Conservation (phyloP, 257 asterid genomes). For the Scutellaria barbata region DNA sequence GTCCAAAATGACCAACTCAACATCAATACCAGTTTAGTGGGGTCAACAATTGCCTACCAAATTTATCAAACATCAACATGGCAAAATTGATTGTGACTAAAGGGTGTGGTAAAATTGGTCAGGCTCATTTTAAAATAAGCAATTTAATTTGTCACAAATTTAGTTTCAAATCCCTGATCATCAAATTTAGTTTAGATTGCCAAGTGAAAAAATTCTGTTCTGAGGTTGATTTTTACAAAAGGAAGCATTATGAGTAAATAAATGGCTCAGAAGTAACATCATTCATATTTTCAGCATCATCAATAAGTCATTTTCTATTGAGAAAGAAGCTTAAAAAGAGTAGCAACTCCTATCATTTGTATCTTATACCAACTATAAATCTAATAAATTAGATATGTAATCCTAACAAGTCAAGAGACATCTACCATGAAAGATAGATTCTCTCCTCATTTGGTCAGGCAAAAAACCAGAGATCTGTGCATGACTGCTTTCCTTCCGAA, state of each 20-base stretch:
- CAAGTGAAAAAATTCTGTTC: too few species aligned
- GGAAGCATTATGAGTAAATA: not conserved
- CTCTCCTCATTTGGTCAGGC: not conserved
- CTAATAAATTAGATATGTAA: not conserved
- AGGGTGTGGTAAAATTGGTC: too few species aligned
- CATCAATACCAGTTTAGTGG: not conserved
- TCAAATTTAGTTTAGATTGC: too few species aligned
- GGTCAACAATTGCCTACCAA: too few species aligned
- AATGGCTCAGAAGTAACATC: not conserved
- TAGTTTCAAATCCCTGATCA: too few species aligned
- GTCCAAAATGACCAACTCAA: not conserved
- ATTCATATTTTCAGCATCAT: not conserved
- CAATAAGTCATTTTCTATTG: not conserved
- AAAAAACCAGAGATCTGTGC: conserved; percentile 14
- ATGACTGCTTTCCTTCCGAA: not conserved
- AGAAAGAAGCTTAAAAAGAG: not conserved
- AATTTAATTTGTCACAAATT: too few species aligned
- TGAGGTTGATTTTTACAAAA: not conserved
- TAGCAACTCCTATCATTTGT: conserved; percentile 9
- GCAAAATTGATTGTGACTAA: too few species aligned
- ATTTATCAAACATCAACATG: too few species aligned
- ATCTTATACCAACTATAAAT: not conserved
- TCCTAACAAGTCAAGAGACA: not conserved
- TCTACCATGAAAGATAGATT: not conserved
- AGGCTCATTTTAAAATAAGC: too few species aligned